Base-by-base conservation (phyloP, 371 early-diverging fungal genomes). In the Batkoa obscura region DNA sequence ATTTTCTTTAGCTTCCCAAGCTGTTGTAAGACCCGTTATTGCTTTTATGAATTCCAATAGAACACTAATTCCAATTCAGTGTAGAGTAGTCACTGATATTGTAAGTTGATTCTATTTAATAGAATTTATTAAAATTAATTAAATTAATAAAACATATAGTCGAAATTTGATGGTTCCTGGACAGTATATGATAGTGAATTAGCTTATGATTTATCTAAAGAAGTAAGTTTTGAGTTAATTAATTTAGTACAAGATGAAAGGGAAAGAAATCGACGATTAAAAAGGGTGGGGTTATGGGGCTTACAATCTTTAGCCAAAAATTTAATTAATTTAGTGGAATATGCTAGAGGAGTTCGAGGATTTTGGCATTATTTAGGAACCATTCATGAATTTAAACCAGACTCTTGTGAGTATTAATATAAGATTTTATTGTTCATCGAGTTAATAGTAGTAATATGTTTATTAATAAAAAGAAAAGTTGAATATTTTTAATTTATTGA, bases 141-240 rank as follows among this genome's bases (percentile, higher is more conserved):
- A 50, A 13, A 37, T 43, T 31, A 5, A 56, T 39, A 23, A 17
- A 0, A 34, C 34, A 35, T 51, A 5, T 60, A 79, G 81, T 64
- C 68, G 49, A 83, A 92, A 58, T 93, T 93, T 66, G 84, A 93
- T 64, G 97, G 97, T 12, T 74, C 92, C 0, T 94, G 94, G 94
- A 84, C 84, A 0, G 70, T 86, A 1, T 88, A 87, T 62, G 86
- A 89, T 45, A 84, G 90, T 0, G 83, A 82, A 0, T 60, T 94
- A 46, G 80, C 81, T 35, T 79, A 79, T 39, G 66, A 76, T n/a
- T 67, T 93, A 10, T 75, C 82, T 0, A 82, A 86, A 53, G 88
- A 86, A 48, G 70, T 90, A 4, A 93, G 92, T 12, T 74, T 80
- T 32, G 88, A 85, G 0, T 76, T 94, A 66, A 80, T 83, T 0